Percentiles rank a stretch among this genome's conserved stretches.
Conservation (phyloP, 371 early-diverging fungal genomes). For the Haplosporangium sp. region DNA sequence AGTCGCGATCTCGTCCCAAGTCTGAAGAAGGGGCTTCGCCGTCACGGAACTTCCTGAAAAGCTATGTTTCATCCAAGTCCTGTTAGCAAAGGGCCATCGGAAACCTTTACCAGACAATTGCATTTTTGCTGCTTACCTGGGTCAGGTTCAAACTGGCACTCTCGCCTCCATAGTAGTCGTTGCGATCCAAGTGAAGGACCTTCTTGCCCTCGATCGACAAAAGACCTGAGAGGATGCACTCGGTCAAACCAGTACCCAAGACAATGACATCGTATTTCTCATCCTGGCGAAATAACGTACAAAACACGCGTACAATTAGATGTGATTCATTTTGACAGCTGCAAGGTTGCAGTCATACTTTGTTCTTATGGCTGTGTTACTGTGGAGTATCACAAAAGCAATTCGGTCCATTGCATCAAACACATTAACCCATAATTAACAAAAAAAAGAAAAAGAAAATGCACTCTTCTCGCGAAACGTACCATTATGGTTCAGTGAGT, state of each 20-base stretch:
- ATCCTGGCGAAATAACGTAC: too few species aligned
- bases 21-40: constrained; percentile 70
- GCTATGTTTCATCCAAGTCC: constrained; percentile 58
- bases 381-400: too few species aligned
- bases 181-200: constrained; percentile 98
- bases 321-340: too few species aligned
- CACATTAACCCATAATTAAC: too few species aligned
- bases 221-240: constrained; percentile 98
- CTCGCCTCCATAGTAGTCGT: constrained; percentile 99
- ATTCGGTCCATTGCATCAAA: too few species aligned
- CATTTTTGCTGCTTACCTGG: constrained; percentile 68
- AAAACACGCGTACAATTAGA: too few species aligned
- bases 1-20: constrained; percentile 94
- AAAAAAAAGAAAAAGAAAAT: too few species aligned
- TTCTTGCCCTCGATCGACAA: constrained; percentile 98
- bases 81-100: neutral
- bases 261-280: constrained; percentile 96
- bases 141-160: constrained; percentile 93
- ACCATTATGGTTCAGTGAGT: too few species aligned
- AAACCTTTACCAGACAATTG: neutral
- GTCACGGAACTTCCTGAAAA: constrained; percentile 88
- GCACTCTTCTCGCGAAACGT: too few species aligned
- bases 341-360: too few species aligned
- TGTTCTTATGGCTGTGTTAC: too few species aligned
- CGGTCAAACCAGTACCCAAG: constrained; percentile 99